A percentile compares a stretch with the other conserved stretches of the same genome.
phyloP scores from a whole-genome alignment of 2,329 filamentous ascomycete genomes.

The Aureobasidium pullulans region DNA sequence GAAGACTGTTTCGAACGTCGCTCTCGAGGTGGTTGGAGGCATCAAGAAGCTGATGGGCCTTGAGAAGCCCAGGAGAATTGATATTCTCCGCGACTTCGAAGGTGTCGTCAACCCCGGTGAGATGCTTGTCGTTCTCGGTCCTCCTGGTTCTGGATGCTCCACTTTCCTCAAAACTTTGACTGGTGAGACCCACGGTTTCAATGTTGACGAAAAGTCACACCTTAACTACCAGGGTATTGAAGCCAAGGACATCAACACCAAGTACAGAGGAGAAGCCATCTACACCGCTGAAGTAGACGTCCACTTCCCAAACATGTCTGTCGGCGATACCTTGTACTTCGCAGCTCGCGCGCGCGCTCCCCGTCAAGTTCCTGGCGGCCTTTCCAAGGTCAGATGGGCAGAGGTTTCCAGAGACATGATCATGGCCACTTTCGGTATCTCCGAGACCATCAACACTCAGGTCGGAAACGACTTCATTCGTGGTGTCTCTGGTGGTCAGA shows the following conservation, averaged over 20 bases:
- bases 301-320: slow-evolving; percentile 64
- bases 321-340: slow-evolving; percentile 73
- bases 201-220: slow-evolving; percentile 60
- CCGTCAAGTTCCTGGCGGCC: slow-evolving; percentile 51
- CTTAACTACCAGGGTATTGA: slow-evolving; percentile 78
- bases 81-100: slow-evolving; percentile 62
- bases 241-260: slow-evolving; percentile 66
- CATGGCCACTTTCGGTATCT: slow-evolving; percentile 69
- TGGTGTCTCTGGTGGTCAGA: slow-evolving; percentile 67
- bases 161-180: slow-evolving; percentile 80
- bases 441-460: slow-evolving; percentile 63
- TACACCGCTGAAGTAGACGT: slow-evolving; percentile 81
- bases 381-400: slow-evolving; percentile 48
- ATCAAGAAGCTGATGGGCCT: slow-evolving; percentile 28
- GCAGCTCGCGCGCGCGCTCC: slow-evolving; percentile 65
- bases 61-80: slow-evolving; percentile 29
- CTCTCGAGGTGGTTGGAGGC: slow-evolving; percentile 33
- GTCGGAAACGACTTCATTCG: slow-evolving; percentile 71
- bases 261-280: slow-evolving; percentile 77
- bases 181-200: slow-evolving; percentile 75
- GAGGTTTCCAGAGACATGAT: slow-evolving; percentile 62
- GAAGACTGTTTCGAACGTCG: slow-evolving; percentile 43
- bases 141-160: slow-evolving; percentile 63
- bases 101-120: slow-evolving; percentile 63
- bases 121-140: slow-evolving; percentile 69